Conservation (phyloP, 768 basidiomycete species). For the Austroboletus eburneus region DNA sequence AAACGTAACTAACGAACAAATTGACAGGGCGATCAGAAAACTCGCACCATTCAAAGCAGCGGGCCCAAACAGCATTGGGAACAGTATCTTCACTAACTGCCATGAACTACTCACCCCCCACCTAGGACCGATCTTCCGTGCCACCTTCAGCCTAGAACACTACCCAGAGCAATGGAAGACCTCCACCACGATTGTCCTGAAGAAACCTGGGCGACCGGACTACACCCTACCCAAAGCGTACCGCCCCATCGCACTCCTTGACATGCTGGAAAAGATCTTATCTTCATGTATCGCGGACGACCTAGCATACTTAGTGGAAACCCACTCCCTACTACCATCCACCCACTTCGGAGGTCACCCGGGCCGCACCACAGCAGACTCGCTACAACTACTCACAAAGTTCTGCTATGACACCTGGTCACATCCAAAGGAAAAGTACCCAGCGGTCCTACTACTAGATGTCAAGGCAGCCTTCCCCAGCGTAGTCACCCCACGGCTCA, state of each 20-base stretch:
- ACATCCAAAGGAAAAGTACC: neutral
- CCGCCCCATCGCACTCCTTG: neutral
- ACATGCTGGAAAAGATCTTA: neutral
- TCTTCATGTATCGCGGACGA: neutral
- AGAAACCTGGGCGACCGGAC: neutral
- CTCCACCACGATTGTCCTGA: too few species aligned
- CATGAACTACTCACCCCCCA: too few species aligned
- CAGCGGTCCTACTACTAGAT: neutral
- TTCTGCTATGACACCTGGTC: neutral
- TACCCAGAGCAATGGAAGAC: too few species aligned
- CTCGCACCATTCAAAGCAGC: neutral
- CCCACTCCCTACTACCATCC: neutral
- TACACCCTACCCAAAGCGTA: neutral
- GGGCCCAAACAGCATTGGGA: neutral
- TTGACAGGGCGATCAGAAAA: neutral
- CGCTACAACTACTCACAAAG: neutral
- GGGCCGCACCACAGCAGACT: neutral
- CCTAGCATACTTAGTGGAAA: neutral
- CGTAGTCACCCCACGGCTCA: too few species aligned
- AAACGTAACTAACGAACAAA: neutral
- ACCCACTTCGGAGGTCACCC: neutral
- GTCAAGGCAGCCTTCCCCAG: neutral
- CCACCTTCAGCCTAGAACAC: too few species aligned
- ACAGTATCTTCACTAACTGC: too few species aligned
- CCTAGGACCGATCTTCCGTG: too few species aligned